Conservation (phyloP, 1,284 basidiomycete genomes). For the Ceratobasidium sp. region DNA sequence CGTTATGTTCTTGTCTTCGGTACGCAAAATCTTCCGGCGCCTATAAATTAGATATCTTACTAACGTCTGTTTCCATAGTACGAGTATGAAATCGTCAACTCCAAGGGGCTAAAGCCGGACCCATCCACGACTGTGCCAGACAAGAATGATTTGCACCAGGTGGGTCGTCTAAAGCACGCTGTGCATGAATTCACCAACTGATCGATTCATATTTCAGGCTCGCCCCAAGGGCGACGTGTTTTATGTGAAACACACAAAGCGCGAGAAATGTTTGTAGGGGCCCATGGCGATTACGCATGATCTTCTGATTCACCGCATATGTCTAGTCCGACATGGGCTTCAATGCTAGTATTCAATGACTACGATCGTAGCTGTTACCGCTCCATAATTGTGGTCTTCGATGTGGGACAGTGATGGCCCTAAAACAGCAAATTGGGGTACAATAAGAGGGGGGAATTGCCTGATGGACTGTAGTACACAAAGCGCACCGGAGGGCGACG, state of each 20-base stretch:
- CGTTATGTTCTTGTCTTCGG: slow-evolving; percentile 9
- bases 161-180: not conserved
- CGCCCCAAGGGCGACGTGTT: slow-evolving; percentile 25
- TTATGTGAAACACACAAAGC: slow-evolving; percentile 25
- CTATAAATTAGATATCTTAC: not conserved
- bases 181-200: not conserved
- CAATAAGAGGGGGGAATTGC: too few relatives aligned
- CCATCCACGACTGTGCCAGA: slow-evolving; percentile 22
- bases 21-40: too few relatives aligned
- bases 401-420: too few relatives aligned
- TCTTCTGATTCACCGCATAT: too few relatives aligned
- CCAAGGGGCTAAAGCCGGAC: slow-evolving; percentile 8
- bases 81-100: slow-evolving; percentile 1
- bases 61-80: not conserved
- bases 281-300: too few relatives aligned
- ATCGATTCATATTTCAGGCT: not conserved
- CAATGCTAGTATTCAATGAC: too few relatives aligned
- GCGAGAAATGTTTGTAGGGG: not conserved
- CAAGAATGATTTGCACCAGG: slow-evolving; percentile 35
- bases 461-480: too few relatives aligned
- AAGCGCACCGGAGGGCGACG: too few relatives aligned
- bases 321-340: too few relatives aligned
- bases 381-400: too few relatives aligned
- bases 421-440: too few relatives aligned
- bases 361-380: too few relatives aligned